Evolutionary conservation across 2,329 filamentous ascomycete species (phyloP).

Genomic region (Fusarium luffae): DNA sequence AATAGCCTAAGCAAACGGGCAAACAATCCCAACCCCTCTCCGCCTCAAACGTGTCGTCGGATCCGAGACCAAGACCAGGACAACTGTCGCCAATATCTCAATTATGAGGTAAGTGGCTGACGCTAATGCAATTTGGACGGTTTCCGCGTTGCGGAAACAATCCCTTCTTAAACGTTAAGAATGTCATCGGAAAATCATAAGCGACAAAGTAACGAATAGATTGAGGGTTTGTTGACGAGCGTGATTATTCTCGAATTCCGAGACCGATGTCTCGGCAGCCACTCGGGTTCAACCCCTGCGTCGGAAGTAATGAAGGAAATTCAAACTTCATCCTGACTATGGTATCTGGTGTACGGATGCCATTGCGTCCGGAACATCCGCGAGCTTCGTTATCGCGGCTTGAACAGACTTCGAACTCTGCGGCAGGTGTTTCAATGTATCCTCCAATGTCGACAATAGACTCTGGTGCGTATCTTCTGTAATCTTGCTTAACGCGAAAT

Average conservation of each 20-base stretch:
- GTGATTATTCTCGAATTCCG: not conserved
- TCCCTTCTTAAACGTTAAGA: not conserved
- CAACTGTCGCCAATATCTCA: not conserved
- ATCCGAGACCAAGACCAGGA: constrained; percentile 15
- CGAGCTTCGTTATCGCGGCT: constrained; percentile 44
- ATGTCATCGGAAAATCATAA: not conserved
- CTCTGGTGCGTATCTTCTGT: constrained; percentile 43
- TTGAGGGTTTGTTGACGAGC: not conserved
- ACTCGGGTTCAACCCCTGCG: not conserved
- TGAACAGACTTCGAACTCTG: constrained; percentile 49
- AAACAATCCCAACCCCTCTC: constrained; percentile 3
- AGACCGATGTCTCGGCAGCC: not conserved
- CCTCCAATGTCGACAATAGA: constrained; percentile 43
- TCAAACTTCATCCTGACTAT: not conserved
- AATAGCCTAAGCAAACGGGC: constrained; percentile 8
- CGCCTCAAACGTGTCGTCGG: constrained; percentile 3
- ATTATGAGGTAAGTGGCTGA: constrained; percentile 5
- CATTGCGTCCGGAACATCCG: not conserved
- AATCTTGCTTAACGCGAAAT: constrained; percentile 43
- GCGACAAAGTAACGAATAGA: not conserved
- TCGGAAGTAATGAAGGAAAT: not conserved
- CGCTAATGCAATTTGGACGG: not conserved
- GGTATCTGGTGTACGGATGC: not conserved
- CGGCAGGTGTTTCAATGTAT: constrained; percentile 44
- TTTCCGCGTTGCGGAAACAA: constrained; percentile 6